A percentile compares a stretch with the other conserved stretches of the same genome.
phyloP scores from a whole-genome alignment of 441 rosid species.

The Gossypium lobatum region DNA sequence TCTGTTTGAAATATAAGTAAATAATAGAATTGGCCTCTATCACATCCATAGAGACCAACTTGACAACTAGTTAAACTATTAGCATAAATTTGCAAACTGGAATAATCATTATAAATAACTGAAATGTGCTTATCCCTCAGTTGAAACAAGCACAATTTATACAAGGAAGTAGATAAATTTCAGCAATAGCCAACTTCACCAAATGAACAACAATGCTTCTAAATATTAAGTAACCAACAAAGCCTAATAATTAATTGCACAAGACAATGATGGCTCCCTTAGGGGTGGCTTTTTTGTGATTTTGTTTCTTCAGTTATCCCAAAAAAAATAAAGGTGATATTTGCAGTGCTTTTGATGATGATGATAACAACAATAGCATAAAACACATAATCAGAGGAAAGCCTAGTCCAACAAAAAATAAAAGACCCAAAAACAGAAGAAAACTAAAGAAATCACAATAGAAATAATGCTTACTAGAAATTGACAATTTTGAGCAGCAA shows the following conservation, averaged over 20 bases:
- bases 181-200: background rate
- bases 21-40: background rate
- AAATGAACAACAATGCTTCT: conserved; percentile 8
- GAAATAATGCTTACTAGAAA: conserved; percentile 1
- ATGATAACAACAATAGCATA: background rate
- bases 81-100: background rate
- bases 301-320: background rate
- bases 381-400: background rate
- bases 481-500: background rate
- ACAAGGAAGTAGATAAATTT: background rate
- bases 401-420: background rate
- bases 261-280: background rate
- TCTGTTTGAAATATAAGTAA: background rate
- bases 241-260: background rate
- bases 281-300: background rate
- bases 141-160: background rate
- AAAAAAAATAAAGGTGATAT: background rate
- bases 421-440: background rate
- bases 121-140: conserved; percentile 6
- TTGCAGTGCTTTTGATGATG: background rate
- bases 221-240: background rate
- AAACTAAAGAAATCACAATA: background rate
- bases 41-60: background rate
- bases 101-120: background rate
- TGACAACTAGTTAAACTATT: background rate